phyloP scores from a whole-genome alignment of 2,329 filamentous ascomycete species.

The Fusarium heterosporum region DNA sequence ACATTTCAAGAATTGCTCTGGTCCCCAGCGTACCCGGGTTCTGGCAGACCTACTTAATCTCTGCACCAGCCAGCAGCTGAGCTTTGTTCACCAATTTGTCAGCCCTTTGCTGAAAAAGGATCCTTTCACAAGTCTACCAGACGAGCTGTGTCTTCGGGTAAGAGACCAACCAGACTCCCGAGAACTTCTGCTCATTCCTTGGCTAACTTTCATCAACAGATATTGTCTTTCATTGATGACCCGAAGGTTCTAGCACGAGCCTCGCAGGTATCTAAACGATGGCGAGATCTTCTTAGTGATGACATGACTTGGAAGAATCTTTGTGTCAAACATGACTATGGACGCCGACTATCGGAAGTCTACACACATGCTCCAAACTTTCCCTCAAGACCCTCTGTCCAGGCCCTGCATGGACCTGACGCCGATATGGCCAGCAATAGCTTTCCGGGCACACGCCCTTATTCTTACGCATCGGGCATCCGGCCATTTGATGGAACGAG shows the following conservation, averaged over 20 bases:
- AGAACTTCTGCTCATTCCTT: not conserved
- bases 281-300: slow-evolving; percentile 92
- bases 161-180: slow-evolving; percentile 52
- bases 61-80: slow-evolving; percentile 94
- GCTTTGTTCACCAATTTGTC: slow-evolving; percentile 96
- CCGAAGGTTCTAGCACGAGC: slow-evolving; percentile 92
- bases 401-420: slow-evolving; percentile 51
- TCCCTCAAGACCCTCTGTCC: slow-evolving; percentile 49
- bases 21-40: slow-evolving; percentile 81
- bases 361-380: slow-evolving; percentile 51
- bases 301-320: slow-evolving; percentile 99
- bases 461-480: slow-evolving; percentile 54
- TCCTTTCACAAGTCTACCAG: slow-evolving; percentile 90
- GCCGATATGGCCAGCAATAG: slow-evolving; percentile 53
- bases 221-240: slow-evolving; percentile 96
- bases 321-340: slow-evolving; percentile 95
- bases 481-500: slow-evolving; percentile 67
- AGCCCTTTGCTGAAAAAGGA: slow-evolving; percentile 95
- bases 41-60: slow-evolving; percentile 90
- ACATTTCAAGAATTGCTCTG: slow-evolving; percentile 82
- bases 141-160: slow-evolving; percentile 91
- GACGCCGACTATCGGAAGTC: slow-evolving; percentile 66
- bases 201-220: slow-evolving; percentile 61
- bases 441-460: slow-evolving; percentile 59
- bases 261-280: slow-evolving; percentile 94